phyloP scores from a whole-genome alignment of 148 eudicot genomes.

The Salicornia ramosissima region DNA sequence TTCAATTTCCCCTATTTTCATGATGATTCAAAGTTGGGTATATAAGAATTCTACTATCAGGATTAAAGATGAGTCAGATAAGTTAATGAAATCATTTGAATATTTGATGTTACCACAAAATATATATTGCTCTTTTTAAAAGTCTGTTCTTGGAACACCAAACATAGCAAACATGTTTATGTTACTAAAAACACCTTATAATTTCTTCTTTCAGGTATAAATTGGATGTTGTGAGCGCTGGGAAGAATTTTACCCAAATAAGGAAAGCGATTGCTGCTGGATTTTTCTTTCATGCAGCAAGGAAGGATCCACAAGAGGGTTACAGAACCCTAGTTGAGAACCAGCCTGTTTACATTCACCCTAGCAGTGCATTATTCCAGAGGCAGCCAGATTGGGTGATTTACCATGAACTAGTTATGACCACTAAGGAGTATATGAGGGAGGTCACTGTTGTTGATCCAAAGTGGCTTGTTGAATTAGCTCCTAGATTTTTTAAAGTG shows the following conservation, averaged over 20 bases:
- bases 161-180: slow-evolving; percentile 1
- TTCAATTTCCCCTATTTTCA: no score
- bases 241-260: slow-evolving; percentile 69
- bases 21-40: no score
- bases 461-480: slow-evolving; percentile 85
- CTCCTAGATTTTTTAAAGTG: slow-evolving; percentile 87
- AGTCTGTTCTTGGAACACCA: background rate
- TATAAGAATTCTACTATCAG: no score
- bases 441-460: slow-evolving; percentile 83
- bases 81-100: no score
- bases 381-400: slow-evolving; percentile 97
- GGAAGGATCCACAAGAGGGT: slow-evolving; percentile 95
- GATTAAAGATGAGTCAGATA: no score
- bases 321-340: slow-evolving; percentile 85
- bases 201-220: slow-evolving; percentile 54
- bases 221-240: slow-evolving; percentile 78
- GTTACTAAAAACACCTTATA: slow-evolving; percentile 17
- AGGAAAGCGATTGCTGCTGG: slow-evolving; percentile 81
- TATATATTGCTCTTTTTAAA: no score
- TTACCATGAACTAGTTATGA: slow-evolving; percentile 95
- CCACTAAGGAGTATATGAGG: slow-evolving; percentile 97
- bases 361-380: slow-evolving; percentile 93
- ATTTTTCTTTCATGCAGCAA: slow-evolving; percentile 83
- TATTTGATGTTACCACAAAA: no score
- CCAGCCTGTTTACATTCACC: slow-evolving; percentile 90